These are phyloP conservation scores for Lactarius psammicola DNA, from an alignment of 768 basidiomycete species.

Conservation along the genomic window DNA sequence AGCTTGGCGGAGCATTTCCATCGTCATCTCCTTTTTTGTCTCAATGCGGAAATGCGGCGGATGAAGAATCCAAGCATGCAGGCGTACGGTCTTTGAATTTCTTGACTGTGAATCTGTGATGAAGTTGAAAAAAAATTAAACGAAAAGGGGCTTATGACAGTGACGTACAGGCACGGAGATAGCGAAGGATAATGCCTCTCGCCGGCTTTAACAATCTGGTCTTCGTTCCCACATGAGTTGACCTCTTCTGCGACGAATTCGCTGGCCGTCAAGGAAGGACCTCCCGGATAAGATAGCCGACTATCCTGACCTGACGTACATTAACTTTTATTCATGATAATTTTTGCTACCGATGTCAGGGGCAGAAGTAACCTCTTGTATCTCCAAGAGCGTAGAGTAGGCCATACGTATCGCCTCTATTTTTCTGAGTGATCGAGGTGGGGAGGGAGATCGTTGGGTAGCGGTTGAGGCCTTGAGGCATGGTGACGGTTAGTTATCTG, in stretches of 20 bases:
- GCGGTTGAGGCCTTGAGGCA: background rate
- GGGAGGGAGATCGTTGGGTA: background rate
- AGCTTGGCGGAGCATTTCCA: background rate
- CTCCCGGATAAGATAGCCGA: background rate
- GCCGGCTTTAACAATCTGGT: background rate
- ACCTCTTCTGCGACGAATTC: background rate
- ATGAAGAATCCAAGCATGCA: background rate
- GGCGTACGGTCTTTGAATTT: background rate
- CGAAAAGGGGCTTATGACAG: background rate
- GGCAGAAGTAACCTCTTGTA: background rate
- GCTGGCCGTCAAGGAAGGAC: background rate
- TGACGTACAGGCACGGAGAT: background rate
- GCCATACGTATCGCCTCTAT: background rate
- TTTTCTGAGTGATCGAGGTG: background rate
- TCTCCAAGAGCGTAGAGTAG: background rate
- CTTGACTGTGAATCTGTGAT: background rate
- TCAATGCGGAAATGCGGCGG: background rate
- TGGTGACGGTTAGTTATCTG: background rate
- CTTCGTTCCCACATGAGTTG: background rate
- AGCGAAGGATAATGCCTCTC: background rate
- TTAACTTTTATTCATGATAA: background rate
- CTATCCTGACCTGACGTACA: background rate
- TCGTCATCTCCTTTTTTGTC: background rate
- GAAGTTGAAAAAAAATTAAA: background rate
- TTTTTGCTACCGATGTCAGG: background rate